Percentiles rank a stretch among this genome's conserved stretches.
Conservation (phyloP, 2,329 filamentous ascomycete species). For the Myrmaecium sp. region DNA sequence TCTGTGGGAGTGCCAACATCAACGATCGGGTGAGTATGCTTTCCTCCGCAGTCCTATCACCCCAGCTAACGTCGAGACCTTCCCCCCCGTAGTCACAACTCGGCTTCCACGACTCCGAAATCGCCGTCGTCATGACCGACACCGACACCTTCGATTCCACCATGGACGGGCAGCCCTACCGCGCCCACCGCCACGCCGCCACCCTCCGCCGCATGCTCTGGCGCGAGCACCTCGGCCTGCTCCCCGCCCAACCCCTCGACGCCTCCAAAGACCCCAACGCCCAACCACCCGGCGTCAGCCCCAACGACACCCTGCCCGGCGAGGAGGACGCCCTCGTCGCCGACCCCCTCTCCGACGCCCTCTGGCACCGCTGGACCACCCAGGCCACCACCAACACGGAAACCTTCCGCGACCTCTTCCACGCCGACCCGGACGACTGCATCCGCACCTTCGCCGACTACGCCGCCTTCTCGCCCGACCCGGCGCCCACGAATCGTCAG, state of each 20-base stretch:
- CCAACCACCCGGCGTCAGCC: conserved; percentile 50
- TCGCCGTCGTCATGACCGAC: conserved; percentile 82
- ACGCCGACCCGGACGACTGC: conserved; percentile 75
- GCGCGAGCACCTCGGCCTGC: conserved; percentile 76
- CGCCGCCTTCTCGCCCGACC: conserved; percentile 53
- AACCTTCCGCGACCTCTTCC: conserved; percentile 65
- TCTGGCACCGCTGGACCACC: conserved; percentile 50
- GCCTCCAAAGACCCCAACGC: conserved; percentile 57
- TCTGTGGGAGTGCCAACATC: conserved; percentile 78
- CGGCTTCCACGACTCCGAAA: conserved; percentile 78
- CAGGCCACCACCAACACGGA: conserved; percentile 55
- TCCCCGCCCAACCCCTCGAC: conserved; percentile 54
- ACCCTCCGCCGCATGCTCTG: conserved; percentile 70
- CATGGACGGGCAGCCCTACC: conserved; percentile 65
- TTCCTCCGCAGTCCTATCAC: neutral
- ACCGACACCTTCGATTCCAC: conserved; percentile 48
- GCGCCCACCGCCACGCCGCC: conserved; percentile 65
- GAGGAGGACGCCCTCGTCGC: conserved; percentile 37
- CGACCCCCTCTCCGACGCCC: conserved; percentile 40
- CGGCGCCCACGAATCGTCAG: conserved; percentile 39
- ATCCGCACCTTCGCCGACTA: conserved; percentile 87
- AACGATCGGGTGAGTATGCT: conserved; percentile 51
- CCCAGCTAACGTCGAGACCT: conserved; percentile 2
- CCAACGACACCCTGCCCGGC: conserved; percentile 60
- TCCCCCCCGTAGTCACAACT: conserved; percentile 42